These are phyloP conservation scores for Candida orba DNA, from an alignment of 805 yeast species.

Conservation along the genomic window DNA sequence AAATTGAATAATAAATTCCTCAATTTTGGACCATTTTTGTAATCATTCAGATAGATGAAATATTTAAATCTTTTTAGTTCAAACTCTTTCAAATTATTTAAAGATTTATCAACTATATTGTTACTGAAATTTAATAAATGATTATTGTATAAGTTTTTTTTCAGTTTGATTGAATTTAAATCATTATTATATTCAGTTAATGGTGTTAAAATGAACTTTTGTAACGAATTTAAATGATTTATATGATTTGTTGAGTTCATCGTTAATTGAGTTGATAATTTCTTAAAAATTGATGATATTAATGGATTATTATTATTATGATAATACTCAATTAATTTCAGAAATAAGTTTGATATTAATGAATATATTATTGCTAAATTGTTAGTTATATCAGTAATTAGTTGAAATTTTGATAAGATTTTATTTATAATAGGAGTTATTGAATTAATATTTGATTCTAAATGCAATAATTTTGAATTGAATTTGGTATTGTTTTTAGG, in stretches of 20 bases:
- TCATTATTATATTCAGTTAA: constrained; percentile 16
- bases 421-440: too few relatives aligned
- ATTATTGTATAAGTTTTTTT: constrained; percentile 11
- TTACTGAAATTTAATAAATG: constrained; percentile 4
- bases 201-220: constrained; percentile 14
- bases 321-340: too few relatives aligned
- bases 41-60: constrained; percentile 31
- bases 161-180: constrained; percentile 10
- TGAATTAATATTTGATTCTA: too few relatives aligned
- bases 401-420: too few relatives aligned
- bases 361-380: too few relatives aligned
- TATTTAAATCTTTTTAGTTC: constrained; percentile 41
- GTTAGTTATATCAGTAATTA: too few relatives aligned
- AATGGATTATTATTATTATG: too few relatives aligned
- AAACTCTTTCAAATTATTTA: constrained; percentile 30
- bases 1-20: constrained; percentile 12
- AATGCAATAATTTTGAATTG: too few relatives aligned
- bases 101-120: constrained; percentile 25
- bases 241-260: constrained; percentile 14
- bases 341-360: too few relatives aligned
- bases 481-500: not conserved
- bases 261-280: not conserved
- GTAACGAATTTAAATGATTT: constrained; percentile 10
- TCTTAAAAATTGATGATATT: too few relatives aligned
- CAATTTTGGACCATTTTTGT: constrained; percentile 18